Conservation (phyloP, 2,329 filamentous ascomycete species). For the Emydomyces testavorans region DNA sequence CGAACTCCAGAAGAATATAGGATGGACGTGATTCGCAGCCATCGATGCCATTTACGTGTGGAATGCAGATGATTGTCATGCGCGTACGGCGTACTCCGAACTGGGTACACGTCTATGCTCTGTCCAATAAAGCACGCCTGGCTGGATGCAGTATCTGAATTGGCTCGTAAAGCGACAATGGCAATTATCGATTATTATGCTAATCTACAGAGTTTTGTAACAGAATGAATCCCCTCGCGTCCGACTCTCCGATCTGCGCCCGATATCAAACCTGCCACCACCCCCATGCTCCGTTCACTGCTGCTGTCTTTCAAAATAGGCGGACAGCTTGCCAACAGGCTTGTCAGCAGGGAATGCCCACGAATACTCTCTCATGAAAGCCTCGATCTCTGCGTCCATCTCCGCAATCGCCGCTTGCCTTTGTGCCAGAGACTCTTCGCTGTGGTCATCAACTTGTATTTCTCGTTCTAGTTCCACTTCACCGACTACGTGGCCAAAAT, state of each 20-base stretch:
- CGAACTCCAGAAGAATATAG: background rate
- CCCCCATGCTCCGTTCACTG: no score
- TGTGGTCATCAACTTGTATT: slow-evolving; percentile 11
- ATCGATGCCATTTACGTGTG: background rate
- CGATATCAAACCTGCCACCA: no score
- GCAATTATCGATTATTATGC: background rate
- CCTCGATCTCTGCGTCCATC: slow-evolving; percentile 18
- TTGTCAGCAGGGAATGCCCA: slow-evolving; percentile 20
- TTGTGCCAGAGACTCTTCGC: slow-evolving; percentile 1
- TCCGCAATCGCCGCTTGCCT: slow-evolving; percentile 7
- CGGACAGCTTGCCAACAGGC: slow-evolving; percentile 23
- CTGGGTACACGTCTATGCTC: background rate
- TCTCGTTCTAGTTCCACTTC: slow-evolving; percentile 25
- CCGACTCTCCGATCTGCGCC: background rate
- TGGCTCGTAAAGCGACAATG: background rate
- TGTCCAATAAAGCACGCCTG: no score
- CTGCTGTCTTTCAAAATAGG: slow-evolving; percentile 19
- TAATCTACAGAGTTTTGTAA: background rate
- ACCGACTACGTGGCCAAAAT: slow-evolving; percentile 26
- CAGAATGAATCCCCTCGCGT: background rate
- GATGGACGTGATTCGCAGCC: background rate
- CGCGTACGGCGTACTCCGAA: background rate
- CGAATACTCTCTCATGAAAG: slow-evolving; percentile 20
- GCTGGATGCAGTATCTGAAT: no score
- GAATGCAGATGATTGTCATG: background rate